phyloP scores from a whole-genome alignment of 768 basidiomycete genomes.

The Saitozyma sp. region DNA sequence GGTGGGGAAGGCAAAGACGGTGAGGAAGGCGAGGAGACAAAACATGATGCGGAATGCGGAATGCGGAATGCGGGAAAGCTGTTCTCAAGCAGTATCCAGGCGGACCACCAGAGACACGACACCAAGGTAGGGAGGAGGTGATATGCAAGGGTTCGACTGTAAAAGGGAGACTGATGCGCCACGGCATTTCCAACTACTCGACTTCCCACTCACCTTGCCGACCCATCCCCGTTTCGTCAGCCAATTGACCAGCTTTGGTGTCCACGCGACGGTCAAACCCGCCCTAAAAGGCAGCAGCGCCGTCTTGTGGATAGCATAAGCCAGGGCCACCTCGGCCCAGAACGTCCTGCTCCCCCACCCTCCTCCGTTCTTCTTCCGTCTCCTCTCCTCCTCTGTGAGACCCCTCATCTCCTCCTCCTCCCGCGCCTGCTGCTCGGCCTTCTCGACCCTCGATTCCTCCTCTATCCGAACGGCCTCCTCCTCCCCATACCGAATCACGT shows the following conservation, averaged over 20 bases:
- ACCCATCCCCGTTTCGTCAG: conserved; percentile 78
- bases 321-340: conserved; percentile 88
- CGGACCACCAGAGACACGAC: too few species aligned
- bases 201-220: conserved; percentile 40
- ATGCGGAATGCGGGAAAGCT: too few species aligned
- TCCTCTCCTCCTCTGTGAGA: conserved; percentile 13
- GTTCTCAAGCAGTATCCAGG: too few species aligned
- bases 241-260: conserved; percentile 84
- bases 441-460: conserved; percentile 22
- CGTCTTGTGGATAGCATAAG: conserved; percentile 95
- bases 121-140: too few species aligned
- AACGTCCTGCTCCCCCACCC: conserved; percentile 65
- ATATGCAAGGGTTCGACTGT: too few species aligned
- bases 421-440: neutral
- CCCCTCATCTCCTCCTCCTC: conserved; percentile 32
- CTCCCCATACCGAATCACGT: conserved; percentile 27
- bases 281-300: conserved; percentile 83
- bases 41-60: too few species aligned
- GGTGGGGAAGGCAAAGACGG: too few species aligned
- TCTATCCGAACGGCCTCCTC: conserved; percentile 36
- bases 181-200: too few species aligned
- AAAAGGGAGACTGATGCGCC: too few species aligned
- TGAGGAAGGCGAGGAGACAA: too few species aligned
- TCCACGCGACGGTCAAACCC: conserved; percentile 81
- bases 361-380: conserved; percentile 2